A percentile compares a stretch with the other conserved stretches of the same genome.
Evolutionary conservation across 2,329 filamentous ascomycete genomes (phyloP).

Genomic region (Pseudogymnoascus sp.): DNA sequence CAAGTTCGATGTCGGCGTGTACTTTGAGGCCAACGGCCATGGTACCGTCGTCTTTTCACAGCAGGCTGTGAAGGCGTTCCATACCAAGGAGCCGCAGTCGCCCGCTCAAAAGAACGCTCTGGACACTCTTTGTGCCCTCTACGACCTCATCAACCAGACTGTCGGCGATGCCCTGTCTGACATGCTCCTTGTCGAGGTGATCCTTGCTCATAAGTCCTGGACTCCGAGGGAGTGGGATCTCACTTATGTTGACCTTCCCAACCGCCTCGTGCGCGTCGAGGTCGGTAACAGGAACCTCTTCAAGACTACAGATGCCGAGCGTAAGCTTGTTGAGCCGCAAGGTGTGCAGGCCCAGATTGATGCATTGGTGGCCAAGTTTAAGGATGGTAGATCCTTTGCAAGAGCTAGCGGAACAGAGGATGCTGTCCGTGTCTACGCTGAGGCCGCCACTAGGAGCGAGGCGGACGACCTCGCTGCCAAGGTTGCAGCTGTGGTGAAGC

Average conservation of each 20-base stretch:
- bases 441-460: conserved; percentile 81
- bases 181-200: conserved; percentile 90
- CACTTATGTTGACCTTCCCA: conserved; percentile 90
- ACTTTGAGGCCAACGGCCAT: conserved; percentile 98
- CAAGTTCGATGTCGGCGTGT: conserved; percentile 91
- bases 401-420: conserved; percentile 93
- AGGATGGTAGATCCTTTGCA: conserved; percentile 80
- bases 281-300: conserved; percentile 84
- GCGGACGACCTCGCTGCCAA: conserved; percentile 84
- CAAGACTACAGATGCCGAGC: conserved; percentile 85
- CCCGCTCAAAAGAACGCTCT: conserved; percentile 87
- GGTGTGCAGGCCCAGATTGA: conserved; percentile 84
- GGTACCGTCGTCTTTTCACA: conserved; percentile 92
- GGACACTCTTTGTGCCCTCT: conserved; percentile 72
- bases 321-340: conserved; percentile 69
- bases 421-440: conserved; percentile 89
- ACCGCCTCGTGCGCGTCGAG: conserved; percentile 87
- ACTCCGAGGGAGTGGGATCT: conserved; percentile 81
- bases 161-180: conserved; percentile 94
- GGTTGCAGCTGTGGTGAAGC: conserved; percentile 41
- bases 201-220: conserved; percentile 93
- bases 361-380: conserved; percentile 79
- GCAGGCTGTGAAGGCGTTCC: conserved; percentile 70
- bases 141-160: conserved; percentile 94
- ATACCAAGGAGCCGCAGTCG: conserved; percentile 72